A percentile compares a stretch with the other conserved stretches of the same genome.
These are phyloP conservation scores for Paraphaeosphaeria sporulosa DNA, from an alignment of 2,329 filamentous ascomycete species.

Conservation along the genomic window DNA sequence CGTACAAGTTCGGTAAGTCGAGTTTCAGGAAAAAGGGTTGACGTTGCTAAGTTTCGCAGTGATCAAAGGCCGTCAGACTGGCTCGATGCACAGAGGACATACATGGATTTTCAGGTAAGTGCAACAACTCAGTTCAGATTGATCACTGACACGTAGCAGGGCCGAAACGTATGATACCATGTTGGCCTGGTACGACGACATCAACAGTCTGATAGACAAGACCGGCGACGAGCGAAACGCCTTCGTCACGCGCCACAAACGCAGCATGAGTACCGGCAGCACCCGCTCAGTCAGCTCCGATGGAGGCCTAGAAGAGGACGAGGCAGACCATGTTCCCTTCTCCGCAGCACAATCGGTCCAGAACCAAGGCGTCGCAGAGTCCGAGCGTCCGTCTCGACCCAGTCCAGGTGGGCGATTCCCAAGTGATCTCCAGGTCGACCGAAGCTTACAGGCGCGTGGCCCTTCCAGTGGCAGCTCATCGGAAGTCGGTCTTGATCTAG, in stretches of 20 bases:
- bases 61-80: conserved; percentile 93
- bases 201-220: conserved; percentile 87
- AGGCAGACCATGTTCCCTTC: conserved; percentile 71
- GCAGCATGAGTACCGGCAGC: conserved; percentile 74
- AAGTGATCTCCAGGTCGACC: conserved; percentile 87
- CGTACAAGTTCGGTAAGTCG: conserved; percentile 82
- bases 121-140: background rate
- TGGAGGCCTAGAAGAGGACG: conserved; percentile 57
- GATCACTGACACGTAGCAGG: conserved; percentile 32
- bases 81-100: conserved; percentile 83
- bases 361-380: conserved; percentile 42
- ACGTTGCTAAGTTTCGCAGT: conserved; percentile 47
- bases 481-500: conserved; percentile 66
- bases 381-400: conserved; percentile 68
- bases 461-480: conserved; percentile 80
- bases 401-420: conserved; percentile 96
- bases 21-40: background rate
- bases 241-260: conserved; percentile 82
- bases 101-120: conserved; percentile 67
- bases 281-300: conserved; percentile 59
- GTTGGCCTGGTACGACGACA: conserved; percentile 96
- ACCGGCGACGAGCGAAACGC: conserved; percentile 86
- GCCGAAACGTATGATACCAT: conserved; percentile 85
- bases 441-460: conserved; percentile 82
- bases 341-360: conserved; percentile 63